phyloP scores from a whole-genome alignment of 163 green algal species.

The Chloromonas sp. region DNA sequence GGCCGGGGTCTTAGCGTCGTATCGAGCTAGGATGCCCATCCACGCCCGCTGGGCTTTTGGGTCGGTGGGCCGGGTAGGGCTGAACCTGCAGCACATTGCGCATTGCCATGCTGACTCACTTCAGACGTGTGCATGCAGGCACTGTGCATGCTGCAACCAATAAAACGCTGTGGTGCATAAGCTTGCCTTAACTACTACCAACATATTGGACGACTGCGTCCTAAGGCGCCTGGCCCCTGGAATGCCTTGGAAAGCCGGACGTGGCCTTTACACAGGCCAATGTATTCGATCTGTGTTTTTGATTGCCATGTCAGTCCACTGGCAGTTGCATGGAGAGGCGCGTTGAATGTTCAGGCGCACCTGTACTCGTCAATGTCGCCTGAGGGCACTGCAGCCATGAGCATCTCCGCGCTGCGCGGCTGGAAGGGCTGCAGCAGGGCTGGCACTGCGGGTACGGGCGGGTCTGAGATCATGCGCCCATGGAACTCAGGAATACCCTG shows the following conservation, averaged over 20 bases:
- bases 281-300: no score
- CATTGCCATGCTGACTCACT: background rate
- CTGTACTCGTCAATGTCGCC: background rate
- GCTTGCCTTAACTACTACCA: no score
- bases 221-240: no score
- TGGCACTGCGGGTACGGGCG: background rate
- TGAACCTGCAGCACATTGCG: background rate
- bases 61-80: background rate
- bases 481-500: background rate
- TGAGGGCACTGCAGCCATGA: background rate
- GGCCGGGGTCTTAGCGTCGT: background rate
- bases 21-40: background rate
- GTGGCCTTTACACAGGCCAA: no score
- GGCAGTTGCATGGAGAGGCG: no score
- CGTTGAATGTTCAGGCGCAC: background rate
- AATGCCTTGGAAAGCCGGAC: no score
- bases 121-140: background rate
- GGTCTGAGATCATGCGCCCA: background rate
- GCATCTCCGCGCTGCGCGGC: background rate
- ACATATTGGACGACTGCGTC: no score
- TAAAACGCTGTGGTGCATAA: no score
- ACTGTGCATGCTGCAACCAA: background rate
- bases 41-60: background rate
- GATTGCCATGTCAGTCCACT: no score
- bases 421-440: background rate